Base-by-base conservation (phyloP, 805 yeast genomes). In the Ogataea pilisensis region DNA sequence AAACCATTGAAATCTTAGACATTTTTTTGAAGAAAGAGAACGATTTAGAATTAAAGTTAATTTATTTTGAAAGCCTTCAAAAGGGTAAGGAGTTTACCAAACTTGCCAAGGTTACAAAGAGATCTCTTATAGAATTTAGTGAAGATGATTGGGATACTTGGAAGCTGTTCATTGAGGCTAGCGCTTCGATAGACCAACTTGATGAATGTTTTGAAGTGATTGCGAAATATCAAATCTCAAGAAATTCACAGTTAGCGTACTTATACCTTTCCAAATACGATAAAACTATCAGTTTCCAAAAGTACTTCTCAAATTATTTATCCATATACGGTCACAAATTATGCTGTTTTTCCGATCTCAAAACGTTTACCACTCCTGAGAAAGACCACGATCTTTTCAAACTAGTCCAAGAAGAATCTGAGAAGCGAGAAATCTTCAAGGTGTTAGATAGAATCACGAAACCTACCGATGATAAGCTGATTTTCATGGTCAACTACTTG, bases 131-230 rank as follows among this genome's bases (percentile, higher is more conserved):
- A 14, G 65, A 63, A 4, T 63, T 72, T 19, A 58, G 68, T 8
- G 72, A 84, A 40, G 88, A 90, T 58, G 95, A 89, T 58, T 90
- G 78, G 69, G 75, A 76, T 42, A 77, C 88, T 29, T 87, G 95
- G 86, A 75, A 78, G 48, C 64, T 68, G 14, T 60, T 75, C 37
- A 69, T 77, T 17, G 63, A 67, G 34, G 64, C 89, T 2, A 69
- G 72, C 0, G 51, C 55, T 16, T 50, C 69, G 20, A 47, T 72
- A 18, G 61, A 53, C 11, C 51, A 60, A 39, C 37, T 62, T 2
- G 61, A 61, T 9, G 70, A 66, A 3, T 58, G 73, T 1, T 12
- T 46, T 1, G 32, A 48, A 2, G 47, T 65, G n/a, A 57, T 75
- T 12, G 24, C 45, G 1, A 44, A 57, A 9, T 60, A 58, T 39